Evolutionary conservation across 352 stramenopile species (phyloP).

Genomic region (Pythium diclinum): DNA sequence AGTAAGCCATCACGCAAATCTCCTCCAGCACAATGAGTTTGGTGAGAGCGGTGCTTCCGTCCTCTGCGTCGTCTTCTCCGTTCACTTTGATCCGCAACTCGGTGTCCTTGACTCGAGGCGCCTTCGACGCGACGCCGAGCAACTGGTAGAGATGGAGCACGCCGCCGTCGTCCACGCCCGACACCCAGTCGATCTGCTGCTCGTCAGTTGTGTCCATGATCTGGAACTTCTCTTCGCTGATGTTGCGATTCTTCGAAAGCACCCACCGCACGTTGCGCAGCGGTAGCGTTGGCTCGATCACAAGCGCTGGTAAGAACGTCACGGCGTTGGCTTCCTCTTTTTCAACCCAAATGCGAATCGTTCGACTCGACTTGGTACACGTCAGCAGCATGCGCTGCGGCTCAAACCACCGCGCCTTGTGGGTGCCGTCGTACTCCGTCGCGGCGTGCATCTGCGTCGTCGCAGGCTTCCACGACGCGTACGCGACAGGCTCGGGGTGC

Average conservation of each 20-base stretch:
- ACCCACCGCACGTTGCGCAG: conserved; percentile 78
- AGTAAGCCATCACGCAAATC: conserved; percentile 78
- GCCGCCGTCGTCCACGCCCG: conserved; percentile 56
- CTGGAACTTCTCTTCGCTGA: conserved; percentile 74
- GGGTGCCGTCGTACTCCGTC: conserved; percentile 51
- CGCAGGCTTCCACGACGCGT: conserved; percentile 79
- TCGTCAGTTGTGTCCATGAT: conserved; percentile 38
- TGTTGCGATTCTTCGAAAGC: conserved; percentile 76
- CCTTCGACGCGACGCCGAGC: conserved; percentile 32
- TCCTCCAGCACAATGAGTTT: conserved; percentile 42
- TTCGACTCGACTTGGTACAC: conserved; percentile 42
- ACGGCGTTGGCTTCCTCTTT: neutral
- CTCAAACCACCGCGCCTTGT: conserved; percentile 72
- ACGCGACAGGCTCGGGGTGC: conserved; percentile 67
- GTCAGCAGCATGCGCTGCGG: conserved; percentile 69
- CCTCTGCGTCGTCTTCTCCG: conserved; percentile 36
- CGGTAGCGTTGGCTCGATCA: conserved; percentile 49
- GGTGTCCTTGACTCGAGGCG: conserved; percentile 50
- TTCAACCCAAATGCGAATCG: conserved; percentile 71
- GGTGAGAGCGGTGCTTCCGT: neutral
- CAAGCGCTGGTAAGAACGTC: conserved; percentile 36
- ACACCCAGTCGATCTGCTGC: conserved; percentile 73
- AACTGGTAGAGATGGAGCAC: conserved; percentile 72
- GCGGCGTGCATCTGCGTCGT: conserved; percentile 52
- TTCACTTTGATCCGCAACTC: conserved; percentile 71